phyloP scores from a whole-genome alignment of 371 early-diverging fungal species.

The Sporodiniella umbellata region DNA sequence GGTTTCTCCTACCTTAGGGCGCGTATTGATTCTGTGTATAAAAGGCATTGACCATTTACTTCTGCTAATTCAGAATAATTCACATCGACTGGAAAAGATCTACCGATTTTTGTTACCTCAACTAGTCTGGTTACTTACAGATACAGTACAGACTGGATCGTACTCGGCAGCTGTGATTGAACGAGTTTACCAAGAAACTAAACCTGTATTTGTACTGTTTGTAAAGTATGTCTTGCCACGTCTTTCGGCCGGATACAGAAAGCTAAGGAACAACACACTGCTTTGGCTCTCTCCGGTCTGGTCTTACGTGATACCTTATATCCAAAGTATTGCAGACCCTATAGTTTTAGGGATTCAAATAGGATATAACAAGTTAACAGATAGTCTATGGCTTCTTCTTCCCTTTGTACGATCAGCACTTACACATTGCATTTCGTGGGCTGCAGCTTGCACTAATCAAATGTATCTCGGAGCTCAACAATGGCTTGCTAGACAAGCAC shows the following conservation, averaged over 20 bases:
- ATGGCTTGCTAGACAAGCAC: conserved; percentile 19
- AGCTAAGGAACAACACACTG: neutral
- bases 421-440: neutral
- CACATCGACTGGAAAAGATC: neutral
- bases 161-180: neutral
- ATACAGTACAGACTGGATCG: neutral
- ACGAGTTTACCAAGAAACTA: neutral
- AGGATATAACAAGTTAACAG: neutral
- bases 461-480: neutral
- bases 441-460: neutral
- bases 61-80: conserved; percentile 10
- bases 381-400: too few species aligned
- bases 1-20: conserved; percentile 13
- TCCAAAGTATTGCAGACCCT: neutral
- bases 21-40: conserved; percentile 7
- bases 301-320: neutral
- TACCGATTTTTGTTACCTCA: conserved; percentile 7
- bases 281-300: conserved; percentile 10
- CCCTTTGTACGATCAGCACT: neutral
- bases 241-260: conserved; percentile 9
- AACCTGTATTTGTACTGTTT: conserved; percentile 11
- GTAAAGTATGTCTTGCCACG: conserved; percentile 16
- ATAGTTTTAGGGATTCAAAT: neutral
- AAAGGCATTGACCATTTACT: conserved; percentile 11
- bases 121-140: conserved; percentile 1